phyloP scores from a whole-genome alignment of 441 rosid species.

The Gossypium lobatum region DNA sequence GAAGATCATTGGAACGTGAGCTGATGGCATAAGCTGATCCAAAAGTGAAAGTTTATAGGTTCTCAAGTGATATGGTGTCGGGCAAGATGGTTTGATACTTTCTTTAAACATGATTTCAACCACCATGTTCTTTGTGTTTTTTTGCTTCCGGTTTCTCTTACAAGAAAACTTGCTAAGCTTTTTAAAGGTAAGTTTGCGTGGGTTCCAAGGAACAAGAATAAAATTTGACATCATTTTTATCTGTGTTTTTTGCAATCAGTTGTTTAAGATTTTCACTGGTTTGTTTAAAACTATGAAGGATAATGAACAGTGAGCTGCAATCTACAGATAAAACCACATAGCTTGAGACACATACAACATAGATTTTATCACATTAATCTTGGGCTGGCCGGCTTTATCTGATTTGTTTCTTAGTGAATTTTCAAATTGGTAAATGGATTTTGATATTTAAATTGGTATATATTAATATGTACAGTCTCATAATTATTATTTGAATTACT shows the following conservation, averaged over 20 bases:
- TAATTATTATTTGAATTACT: no score
- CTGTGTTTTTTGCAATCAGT: neutral
- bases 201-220: neutral
- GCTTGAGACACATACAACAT: neutral
- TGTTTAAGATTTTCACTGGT: neutral
- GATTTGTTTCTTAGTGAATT: neutral
- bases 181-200: neutral
- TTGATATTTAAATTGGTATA: no score
- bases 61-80: slow-evolving; percentile 34
- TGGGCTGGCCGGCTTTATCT: neutral
- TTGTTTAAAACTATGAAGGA: neutral
- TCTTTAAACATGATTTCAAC: slow-evolving; percentile 29
- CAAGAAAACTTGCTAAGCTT: neutral
- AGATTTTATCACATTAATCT: neutral
- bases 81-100: slow-evolving; percentile 41
- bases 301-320: no score
- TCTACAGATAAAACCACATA: neutral
- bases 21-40: slow-evolving; percentile 33
- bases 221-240: neutral
- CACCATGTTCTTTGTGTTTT: slow-evolving; percentile 21
- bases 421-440: no score
- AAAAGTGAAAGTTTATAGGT: slow-evolving; percentile 40
- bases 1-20: slow-evolving; percentile 32
- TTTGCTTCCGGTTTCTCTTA: neutral
- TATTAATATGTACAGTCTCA: no score